A percentile compares a stretch with the other conserved stretches of the same genome.
Evolutionary conservation across 1,284 basidiomycete species (phyloP).

Genomic region (Sanghuangporus baumii): DNA sequence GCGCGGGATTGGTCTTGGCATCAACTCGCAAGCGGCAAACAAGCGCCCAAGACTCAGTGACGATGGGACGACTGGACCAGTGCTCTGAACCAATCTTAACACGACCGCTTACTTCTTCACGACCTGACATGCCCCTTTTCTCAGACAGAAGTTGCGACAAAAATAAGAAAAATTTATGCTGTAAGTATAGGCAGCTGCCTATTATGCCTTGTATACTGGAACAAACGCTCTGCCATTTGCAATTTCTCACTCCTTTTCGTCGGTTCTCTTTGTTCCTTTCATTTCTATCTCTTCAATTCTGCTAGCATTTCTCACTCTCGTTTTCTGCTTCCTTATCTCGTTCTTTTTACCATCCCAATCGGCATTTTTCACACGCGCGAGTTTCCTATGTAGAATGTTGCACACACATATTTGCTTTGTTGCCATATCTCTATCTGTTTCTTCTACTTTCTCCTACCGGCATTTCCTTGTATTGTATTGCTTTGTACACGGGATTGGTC

Average conservation of each 20-base stretch:
- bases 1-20: conserved; percentile 57
- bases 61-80: conserved; percentile 34
- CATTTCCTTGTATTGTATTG: conserved; percentile 11
- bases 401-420: conserved; percentile 9
- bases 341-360: neutral
- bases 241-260: conserved; percentile 5
- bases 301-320: neutral
- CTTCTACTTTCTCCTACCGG: neutral
- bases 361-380: neutral
- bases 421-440: conserved; percentile 3
- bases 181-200: conserved; percentile 14
- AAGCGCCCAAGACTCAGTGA: conserved; percentile 53
- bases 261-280: conserved; percentile 12
- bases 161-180: conserved; percentile 26
- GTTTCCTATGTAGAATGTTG: conserved; percentile 5
- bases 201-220: conserved; percentile 14
- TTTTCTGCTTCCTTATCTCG: neutral
- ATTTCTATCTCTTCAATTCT: neutral
- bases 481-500: conserved; percentile 7
- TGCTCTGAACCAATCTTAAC: conserved; percentile 33
- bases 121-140: conserved; percentile 14
- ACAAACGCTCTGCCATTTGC: conserved; percentile 7
- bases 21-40: conserved; percentile 33
- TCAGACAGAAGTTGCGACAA: conserved; percentile 22
- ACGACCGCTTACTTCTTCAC: neutral